Evolutionary conservation across 768 basidiomycete species (phyloP), one percentile per base, ranked within the genome.

Genomic region (Coprinellus micaceus): DNA sequence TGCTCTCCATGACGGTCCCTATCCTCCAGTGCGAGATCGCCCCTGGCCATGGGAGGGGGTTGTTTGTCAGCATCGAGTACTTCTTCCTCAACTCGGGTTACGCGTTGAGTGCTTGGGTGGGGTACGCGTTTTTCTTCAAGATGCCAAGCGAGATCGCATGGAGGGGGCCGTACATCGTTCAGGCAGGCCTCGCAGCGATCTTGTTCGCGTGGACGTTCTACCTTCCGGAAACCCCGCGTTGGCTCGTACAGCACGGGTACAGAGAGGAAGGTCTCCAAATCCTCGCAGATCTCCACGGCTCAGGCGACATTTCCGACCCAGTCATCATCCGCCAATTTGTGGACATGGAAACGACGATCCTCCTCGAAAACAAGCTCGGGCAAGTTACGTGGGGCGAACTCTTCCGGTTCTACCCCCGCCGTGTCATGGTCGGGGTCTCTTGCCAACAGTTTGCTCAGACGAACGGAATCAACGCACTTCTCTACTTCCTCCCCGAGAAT

Each of bases 221-320:
- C 61, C 72, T 82, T 37, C 80, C 78, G 1, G 77, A 82, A 57
- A 79, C 79, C 0, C 81, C 81, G 1, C 71, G 82, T 22, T 84
- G 80, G 77, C 73, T 83, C 37, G 71, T 82, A 55, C 77, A 80
- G 61, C 78, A 82, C 52, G 81, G 78, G 12, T 79, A 79, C 62
- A 68, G 71, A 22, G 64, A 71, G 40, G 82, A 83, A 62, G 83
- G 79, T 1, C 66, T 83, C 12, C 68, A 64, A 19, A 73, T 77
- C 37, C 73, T 85, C 19, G 82, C 83, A n/a, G 82, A 85, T 61
- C 71, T 85, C 17, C 82, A 85, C 56, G 80, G 76, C 0, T 65
- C 61, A 0, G 82, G 83, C 29, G 77, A 84, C 61, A 58, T 69
- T 11, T 68, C 74, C 58, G 72, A 77, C 61, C 70, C 68, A 4